Evolutionary conservation across 164 flowering plant genomes (phyloP).

Genomic region (Houttuynia cordata): DNA sequence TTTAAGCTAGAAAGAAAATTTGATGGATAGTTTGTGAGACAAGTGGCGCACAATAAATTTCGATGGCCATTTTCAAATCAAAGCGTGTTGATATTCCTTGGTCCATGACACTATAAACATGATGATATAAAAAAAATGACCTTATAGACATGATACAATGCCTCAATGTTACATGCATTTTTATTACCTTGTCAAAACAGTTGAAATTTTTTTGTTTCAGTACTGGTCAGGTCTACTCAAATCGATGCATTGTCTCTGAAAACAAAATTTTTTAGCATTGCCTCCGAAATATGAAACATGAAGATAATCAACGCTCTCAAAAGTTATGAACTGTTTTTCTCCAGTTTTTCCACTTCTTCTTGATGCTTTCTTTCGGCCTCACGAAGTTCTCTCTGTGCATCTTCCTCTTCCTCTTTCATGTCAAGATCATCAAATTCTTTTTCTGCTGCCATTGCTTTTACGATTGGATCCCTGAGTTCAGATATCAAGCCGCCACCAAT

Average conservation of each 20-base stretch:
- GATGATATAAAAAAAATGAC: no score
- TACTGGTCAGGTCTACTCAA: not conserved
- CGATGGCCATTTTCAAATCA: no score
- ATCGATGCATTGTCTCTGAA: not conserved
- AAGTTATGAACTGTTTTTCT: constrained; percentile 25
- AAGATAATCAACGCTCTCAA: not conserved
- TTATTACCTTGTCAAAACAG: no score
- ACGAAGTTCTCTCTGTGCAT: constrained; percentile 65
- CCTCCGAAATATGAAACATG: not conserved
- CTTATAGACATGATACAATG: no score
- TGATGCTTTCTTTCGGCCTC: constrained; percentile 72
- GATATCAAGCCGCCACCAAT: constrained; percentile 89
- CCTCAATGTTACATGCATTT: no score
- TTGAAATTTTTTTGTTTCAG: no score
- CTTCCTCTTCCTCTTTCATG: constrained; percentile 70
- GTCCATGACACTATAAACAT: no score
- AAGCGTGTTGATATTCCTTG: no score
- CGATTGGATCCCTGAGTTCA: constrained; percentile 90
- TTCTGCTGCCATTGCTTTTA: constrained; percentile 85
- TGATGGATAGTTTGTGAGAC: not conserved
- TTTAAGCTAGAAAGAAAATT: not conserved
- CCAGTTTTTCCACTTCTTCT: constrained; percentile 61
- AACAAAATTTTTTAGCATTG: not conserved
- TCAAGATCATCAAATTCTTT: constrained; percentile 89
- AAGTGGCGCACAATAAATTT: not conserved